Evolutionary conservation across 1,139 yeast species (phyloP), one percentile per base, ranked within the genome.

Genomic region (Blastobotrys illinoisensis): DNA sequence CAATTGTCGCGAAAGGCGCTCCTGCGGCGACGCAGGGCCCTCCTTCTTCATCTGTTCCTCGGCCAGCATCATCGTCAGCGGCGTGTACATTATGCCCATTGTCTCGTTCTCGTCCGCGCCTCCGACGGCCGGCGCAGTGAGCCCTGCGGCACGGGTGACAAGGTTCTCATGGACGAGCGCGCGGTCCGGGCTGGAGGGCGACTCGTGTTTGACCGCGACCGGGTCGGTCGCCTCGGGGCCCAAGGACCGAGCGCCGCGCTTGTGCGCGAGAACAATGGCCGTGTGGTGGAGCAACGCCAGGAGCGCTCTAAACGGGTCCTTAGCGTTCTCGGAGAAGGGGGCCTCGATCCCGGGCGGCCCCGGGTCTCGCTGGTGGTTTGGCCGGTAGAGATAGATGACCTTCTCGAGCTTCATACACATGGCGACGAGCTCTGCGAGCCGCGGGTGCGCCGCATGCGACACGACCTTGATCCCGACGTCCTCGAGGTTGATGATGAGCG

Each of bases 381-480:
- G 77, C 36, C 74, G 68, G 58, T 69, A 74, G 40, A 71, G 60
- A 44, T 70, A 64, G 26, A 70, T 64, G 59, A 73, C 73, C 48
- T 63, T 64, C 53, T 74, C 77, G 46, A 73, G 61, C 13, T 64
- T 59, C 20, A 62, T 55, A 43, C 75, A 72, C 46, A 69, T 61
- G 45, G 69, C 66, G 14, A 70, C 69, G 48, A 74, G 60, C 19
- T 66, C 64, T 14, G 67, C 58, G 26, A 74, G 60, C 28, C 64
- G 60, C 21, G 56, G 53, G 50, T 64, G 65, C 52, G 61, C 67
- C n/a, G 55, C 52, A 14, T 55, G 50, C 4, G 64, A 56, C 5
- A 74, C 69, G 43, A 68, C 58, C 40, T 67, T 70, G 40, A 71
- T 61, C 24, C 74, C 71, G 52, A 72, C 73, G 57, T 75, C 79